Percentiles rank a stretch among this genome's conserved stretches.
Evolutionary conservation across 345 rosid species (phyloP).

Genomic region (Citrus sp.): DNA sequence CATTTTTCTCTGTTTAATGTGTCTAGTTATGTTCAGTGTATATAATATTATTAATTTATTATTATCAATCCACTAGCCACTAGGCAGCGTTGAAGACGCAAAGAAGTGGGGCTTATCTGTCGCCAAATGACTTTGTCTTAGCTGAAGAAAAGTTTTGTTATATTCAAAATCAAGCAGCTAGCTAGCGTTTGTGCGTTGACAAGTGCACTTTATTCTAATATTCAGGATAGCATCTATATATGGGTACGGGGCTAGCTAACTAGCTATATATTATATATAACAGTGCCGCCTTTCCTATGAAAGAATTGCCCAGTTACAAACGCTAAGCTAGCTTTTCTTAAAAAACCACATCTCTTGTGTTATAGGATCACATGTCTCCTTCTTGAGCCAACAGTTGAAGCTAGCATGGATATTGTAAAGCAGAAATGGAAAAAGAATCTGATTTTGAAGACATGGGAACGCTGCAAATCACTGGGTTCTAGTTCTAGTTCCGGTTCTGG

Average conservation of each 20-base stretch:
- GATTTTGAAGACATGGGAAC: conserved; percentile 56
- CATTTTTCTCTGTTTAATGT: background rate
- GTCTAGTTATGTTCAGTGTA: background rate
- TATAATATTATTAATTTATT: background rate
- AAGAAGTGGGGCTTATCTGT: background rate
- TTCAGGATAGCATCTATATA: background rate
- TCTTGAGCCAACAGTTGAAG: too few relatives aligned
- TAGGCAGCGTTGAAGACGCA: background rate
- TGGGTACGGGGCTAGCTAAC: conserved; percentile 14
- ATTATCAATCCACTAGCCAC: background rate
- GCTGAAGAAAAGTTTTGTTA: background rate
- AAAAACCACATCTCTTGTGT: background rate
- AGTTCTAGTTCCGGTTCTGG: background rate
- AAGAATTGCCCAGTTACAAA: conserved; percentile 6
- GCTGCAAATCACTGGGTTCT: conserved; percentile 43
- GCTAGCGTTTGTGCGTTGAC: conserved; percentile 26
- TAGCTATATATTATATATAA: background rate
- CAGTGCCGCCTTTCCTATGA: conserved; percentile 13
- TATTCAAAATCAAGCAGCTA: conserved; percentile 23
- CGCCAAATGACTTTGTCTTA: background rate
- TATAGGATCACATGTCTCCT: too few relatives aligned
- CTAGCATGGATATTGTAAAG: conserved; percentile 30
- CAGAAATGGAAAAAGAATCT: conserved; percentile 40
- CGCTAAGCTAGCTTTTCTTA: background rate
- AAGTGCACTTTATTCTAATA: background rate